Conservation (phyloP, 1,139 yeast species). For the Geotrichum carabidarum region DNA sequence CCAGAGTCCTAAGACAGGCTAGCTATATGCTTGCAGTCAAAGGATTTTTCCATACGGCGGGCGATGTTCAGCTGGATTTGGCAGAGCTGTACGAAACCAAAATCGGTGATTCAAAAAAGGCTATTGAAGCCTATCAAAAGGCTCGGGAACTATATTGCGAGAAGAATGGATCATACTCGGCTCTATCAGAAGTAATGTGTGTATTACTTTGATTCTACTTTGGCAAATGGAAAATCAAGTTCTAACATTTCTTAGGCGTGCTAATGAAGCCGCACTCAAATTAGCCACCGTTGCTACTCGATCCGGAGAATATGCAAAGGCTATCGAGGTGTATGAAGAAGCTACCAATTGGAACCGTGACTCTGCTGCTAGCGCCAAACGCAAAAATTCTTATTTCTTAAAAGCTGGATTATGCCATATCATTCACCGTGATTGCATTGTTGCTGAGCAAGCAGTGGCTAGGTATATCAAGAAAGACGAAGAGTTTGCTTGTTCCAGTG, state of each 20-base stretch:
- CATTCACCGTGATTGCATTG: conserved; percentile 75
- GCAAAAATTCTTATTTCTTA: conserved; percentile 82
- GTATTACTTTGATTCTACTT: too few relatives aligned
- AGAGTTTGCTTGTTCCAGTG: conserved; percentile 71
- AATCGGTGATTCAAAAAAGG: too few relatives aligned
- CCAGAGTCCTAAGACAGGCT: conserved; percentile 68
- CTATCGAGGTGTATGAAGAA: conserved; percentile 68
- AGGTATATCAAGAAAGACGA: conserved; percentile 69
- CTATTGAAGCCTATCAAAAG: too few relatives aligned
- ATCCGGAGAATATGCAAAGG: conserved; percentile 65
- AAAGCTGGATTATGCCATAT: conserved; percentile 77
- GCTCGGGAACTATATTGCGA: too few relatives aligned
- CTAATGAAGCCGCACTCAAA: too few relatives aligned
- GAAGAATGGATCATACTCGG: too few relatives aligned
- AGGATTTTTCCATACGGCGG: conserved; percentile 95
- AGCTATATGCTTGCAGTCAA: conserved; percentile 76
- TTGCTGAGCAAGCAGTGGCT: conserved; percentile 68
- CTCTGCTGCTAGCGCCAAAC: conserved; percentile 72
- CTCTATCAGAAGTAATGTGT: too few relatives aligned
- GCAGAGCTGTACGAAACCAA: conserved; percentile 58
- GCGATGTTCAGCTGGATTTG: conserved; percentile 84
- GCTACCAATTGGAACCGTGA: conserved; percentile 72
- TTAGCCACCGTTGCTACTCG: conserved; percentile 71
- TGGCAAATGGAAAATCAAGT: too few relatives aligned
- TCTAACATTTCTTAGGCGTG: too few relatives aligned